Conservation (phyloP, 805 yeast species). For the Starmerella stigmatis region DNA sequence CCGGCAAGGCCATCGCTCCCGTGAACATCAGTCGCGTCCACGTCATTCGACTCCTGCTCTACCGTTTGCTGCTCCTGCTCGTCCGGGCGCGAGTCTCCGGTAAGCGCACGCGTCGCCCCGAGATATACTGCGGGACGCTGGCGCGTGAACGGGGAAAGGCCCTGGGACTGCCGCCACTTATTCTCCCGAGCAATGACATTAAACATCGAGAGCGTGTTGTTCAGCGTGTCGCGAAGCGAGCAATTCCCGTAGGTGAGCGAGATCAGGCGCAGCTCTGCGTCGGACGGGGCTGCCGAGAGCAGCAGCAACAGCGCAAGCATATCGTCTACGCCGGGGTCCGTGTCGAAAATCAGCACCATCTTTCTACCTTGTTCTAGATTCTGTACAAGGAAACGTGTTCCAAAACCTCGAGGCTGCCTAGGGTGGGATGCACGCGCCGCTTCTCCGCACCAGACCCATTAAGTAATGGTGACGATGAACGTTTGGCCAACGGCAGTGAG, state of each 20-base stretch:
- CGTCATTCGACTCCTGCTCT: neutral
- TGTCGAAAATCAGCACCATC: constrained; percentile 31
- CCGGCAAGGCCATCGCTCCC: constrained; percentile 36
- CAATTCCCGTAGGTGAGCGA: constrained; percentile 36
- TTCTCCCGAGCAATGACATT: constrained; percentile 30
- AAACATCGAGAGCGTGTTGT: constrained; percentile 32
- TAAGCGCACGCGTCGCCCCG: constrained; percentile 26
- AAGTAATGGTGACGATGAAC: too few relatives aligned
- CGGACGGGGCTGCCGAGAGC: constrained; percentile 25
- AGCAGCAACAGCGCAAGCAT: constrained; percentile 34
- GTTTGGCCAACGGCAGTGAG: too few relatives aligned
- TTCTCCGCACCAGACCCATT: too few relatives aligned
- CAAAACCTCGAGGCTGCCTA: too few relatives aligned
- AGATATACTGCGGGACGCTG: constrained; percentile 31
- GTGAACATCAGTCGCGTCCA: constrained; percentile 35
- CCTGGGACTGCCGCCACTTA: constrained; percentile 22
- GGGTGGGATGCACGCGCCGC: too few relatives aligned
- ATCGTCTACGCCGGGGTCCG: constrained; percentile 39
- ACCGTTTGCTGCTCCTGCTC: constrained; percentile 20
- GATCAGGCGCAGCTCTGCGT: constrained; percentile 27
- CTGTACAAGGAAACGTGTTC: too few relatives aligned
- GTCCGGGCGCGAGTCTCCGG: constrained; percentile 10
- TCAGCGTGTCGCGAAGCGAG: constrained; percentile 28
- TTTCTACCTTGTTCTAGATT: too few relatives aligned
- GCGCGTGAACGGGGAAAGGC: constrained; percentile 23